These are phyloP conservation scores for Blastobotrys attinorum DNA, from an alignment of 805 yeast species.

Conservation along the genomic window DNA sequence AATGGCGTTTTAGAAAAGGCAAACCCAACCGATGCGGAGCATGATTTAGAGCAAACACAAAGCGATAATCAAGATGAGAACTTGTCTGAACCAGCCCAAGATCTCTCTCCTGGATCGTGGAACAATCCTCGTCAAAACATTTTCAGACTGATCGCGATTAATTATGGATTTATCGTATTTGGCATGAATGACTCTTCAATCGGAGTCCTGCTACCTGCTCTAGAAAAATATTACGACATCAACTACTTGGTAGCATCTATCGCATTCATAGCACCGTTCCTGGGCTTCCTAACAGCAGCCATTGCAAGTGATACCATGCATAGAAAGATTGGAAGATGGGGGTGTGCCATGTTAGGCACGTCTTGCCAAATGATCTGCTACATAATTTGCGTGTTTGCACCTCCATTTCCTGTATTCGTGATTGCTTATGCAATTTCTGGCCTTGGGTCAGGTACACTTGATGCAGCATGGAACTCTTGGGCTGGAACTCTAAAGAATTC, in stretches of 20 bases:
- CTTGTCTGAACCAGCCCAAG: too few relatives aligned
- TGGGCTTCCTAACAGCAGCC: conserved; percentile 51
- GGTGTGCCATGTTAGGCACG: conserved; percentile 34
- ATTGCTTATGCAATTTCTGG: conserved; percentile 39
- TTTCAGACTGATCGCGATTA: conserved; percentile 9
- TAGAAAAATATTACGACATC: conserved; percentile 41
- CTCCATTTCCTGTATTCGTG: conserved; percentile 37
- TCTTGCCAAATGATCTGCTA: conserved; percentile 33
- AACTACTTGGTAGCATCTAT: conserved; percentile 42
- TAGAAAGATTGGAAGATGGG: conserved; percentile 39
- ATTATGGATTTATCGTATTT: conserved; percentile 33
- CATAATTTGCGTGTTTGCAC: conserved; percentile 32
- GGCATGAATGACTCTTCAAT: conserved; percentile 57
- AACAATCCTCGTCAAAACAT: conserved; percentile 5
- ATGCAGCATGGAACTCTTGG: conserved; percentile 49
- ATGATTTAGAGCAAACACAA: too few relatives aligned
- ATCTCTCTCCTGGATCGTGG: too few relatives aligned
- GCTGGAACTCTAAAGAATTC: conserved; percentile 39
- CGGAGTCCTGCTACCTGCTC: conserved; percentile 50
- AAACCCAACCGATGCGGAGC: too few relatives aligned
- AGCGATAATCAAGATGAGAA: too few relatives aligned
- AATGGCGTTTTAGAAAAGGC: too few relatives aligned
- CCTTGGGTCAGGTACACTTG: conserved; percentile 48
- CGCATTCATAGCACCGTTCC: conserved; percentile 43
- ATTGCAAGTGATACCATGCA: conserved; percentile 39